Evolutionary conservation across 768 basidiomycete genomes (phyloP).

Genomic region (Steccherinum ochraceum): DNA sequence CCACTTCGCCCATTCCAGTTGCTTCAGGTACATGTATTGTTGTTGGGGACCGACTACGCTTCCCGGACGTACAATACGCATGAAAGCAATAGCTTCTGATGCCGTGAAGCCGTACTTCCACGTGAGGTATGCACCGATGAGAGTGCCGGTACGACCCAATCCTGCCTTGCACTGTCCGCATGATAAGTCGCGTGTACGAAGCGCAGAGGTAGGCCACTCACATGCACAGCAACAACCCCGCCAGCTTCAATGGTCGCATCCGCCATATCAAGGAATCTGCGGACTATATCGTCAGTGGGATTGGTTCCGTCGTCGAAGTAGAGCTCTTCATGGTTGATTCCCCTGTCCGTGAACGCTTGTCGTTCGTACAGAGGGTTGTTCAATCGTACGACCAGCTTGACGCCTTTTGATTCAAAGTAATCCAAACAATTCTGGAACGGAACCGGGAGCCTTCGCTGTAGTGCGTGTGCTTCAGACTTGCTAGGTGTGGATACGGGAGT

Average conservation of each 20-base stretch:
- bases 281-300: conserved; percentile 91
- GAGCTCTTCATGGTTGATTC: conserved; percentile 85
- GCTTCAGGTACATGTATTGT: conserved; percentile 93
- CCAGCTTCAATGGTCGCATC: conserved; percentile 73
- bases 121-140: conserved; percentile 96
- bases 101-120: conserved; percentile 99
- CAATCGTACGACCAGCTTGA: conserved; percentile 88
- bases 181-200: conserved; percentile 3
- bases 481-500: conserved; percentile 17
- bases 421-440: conserved; percentile 89
- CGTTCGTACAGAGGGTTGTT: conserved; percentile 92
- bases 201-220: conserved; percentile 32
- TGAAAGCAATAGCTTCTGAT: conserved; percentile 92
- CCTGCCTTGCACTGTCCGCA: conserved; percentile 84
- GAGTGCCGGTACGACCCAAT: conserved; percentile 89
- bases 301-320: conserved; percentile 99
- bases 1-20: conserved; percentile 92
- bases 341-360: conserved; percentile 71
- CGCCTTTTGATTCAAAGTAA: conserved; percentile 81
- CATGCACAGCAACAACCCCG: conserved; percentile 85
- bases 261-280: conserved; percentile 82
- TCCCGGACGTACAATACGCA: conserved; percentile 95
- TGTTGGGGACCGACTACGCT: conserved; percentile 90
- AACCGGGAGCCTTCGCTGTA: conserved; percentile 71
- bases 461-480: conserved; percentile 35